phyloP scores from a whole-genome alignment of 2,329 filamentous ascomycete species.

The Pseudopithomyces maydicus region DNA sequence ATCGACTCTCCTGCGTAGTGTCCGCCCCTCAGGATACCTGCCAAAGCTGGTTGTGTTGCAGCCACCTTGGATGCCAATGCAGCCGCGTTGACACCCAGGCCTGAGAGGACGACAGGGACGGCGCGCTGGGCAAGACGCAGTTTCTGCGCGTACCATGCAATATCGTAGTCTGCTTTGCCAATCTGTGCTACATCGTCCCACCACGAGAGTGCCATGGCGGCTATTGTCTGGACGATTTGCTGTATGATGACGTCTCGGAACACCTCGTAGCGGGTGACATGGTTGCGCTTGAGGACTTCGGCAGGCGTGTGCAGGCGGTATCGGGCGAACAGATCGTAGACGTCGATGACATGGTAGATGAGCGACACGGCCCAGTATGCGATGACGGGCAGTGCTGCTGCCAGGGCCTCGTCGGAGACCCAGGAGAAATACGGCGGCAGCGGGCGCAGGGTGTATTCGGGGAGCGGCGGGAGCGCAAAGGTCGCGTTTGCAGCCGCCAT shows the following conservation, averaged over 20 bases:
- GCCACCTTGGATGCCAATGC: constrained; percentile 77
- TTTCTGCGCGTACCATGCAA: constrained; percentile 87
- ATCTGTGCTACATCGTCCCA: constrained; percentile 75
- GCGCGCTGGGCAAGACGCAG: constrained; percentile 78
- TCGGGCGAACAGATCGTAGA: constrained; percentile 82
- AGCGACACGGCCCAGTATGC: constrained; percentile 89
- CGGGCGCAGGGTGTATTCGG: constrained; percentile 74
- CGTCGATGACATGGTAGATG: constrained; percentile 86
- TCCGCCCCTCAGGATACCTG: constrained; percentile 78
- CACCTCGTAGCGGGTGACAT: constrained; percentile 82
- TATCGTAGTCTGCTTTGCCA: constrained; percentile 82
- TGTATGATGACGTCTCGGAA: constrained; percentile 90
- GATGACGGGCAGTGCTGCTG: constrained; percentile 75
- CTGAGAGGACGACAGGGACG: constrained; percentile 72
- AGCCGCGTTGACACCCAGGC: constrained; percentile 76
- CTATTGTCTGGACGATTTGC: constrained; percentile 83
- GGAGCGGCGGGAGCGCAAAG: constrained; percentile 79
- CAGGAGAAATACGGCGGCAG: constrained; percentile 75
- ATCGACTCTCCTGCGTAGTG: constrained; percentile 68
- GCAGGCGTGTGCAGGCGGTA: constrained; percentile 95
- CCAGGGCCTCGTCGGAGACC: constrained; percentile 80
- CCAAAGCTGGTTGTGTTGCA: constrained; percentile 72
- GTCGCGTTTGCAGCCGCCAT: constrained; percentile 54
- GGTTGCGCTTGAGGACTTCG: constrained; percentile 85
- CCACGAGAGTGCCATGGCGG: constrained; percentile 69